Evolutionary conservation across 306 rosid genomes (phyloP), one percentile per base, ranked within the genome.

Genomic region (Delonix regia): DNA sequence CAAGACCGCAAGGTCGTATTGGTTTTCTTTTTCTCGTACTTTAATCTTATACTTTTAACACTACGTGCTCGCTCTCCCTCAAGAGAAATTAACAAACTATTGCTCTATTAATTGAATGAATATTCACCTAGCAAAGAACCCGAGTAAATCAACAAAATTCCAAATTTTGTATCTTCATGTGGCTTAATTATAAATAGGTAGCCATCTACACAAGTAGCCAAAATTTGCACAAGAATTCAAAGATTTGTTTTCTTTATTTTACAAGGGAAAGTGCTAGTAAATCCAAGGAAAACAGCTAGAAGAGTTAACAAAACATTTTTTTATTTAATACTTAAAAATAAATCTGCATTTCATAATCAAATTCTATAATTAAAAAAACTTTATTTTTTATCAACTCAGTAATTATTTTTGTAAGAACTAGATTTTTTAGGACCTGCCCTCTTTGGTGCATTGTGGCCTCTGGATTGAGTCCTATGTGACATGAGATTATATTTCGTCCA

Each of bases 21-120:
- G 22, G 24, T 51, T 51, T 48, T 21, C 16, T 48, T 44, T 44
- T 44, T 44, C 9, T 14, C 4, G 15, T 16, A 47, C 53, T 47
- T 47, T 6, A n/a, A n/a, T n/a, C n/a, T n/a, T n/a, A n/a, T n/a
- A n/a, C n/a, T n/a, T 47, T 19, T 47, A 24, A 51, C 21, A 51
- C 57, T 13, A 1, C 3, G 53, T 1, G 2, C 4, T 9, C 4
- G 51, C 15, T 8, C 2, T 48, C 21, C 21, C 21, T 48, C 5
- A 18, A 38, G 47, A 78, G 30, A 72, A 44, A 6, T 45, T 51
- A 36, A 72, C 48, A 63, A 71, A 71, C 66, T 27, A 51, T 52
- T 39, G 68, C 4, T 56, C 4, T 44, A 41, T 41, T 6, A 73
- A 63, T 25, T 14, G 19, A 72, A 72, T 36, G 39, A 0, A 6